phyloP scores from a whole-genome alignment of 352 stramenopile species.

The Pythium coloratum region DNA sequence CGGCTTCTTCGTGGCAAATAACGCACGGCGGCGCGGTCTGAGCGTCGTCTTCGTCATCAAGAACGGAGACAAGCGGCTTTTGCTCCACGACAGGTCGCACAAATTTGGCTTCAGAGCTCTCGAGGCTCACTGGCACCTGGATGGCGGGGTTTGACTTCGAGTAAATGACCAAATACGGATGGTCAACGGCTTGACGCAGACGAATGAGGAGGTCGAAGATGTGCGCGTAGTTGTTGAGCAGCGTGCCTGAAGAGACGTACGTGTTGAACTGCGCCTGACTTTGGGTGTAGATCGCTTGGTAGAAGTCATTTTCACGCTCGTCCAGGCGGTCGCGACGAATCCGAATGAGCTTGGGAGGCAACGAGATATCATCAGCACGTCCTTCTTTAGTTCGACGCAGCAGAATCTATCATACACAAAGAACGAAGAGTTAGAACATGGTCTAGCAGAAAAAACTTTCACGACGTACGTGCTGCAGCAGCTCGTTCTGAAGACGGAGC shows the following conservation, averaged over 20 bases:
- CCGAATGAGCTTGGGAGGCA: constrained; percentile 87
- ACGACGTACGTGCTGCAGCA: constrained; percentile 80
- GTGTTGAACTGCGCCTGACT: constrained; percentile 98
- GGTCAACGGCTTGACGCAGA: constrained; percentile 97
- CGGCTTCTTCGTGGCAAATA: constrained; percentile 93
- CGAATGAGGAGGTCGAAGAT: constrained; percentile 98
- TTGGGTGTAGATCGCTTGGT: constrained; percentile 98
- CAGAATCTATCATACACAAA: constrained; percentile 75
- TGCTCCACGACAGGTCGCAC: constrained; percentile 57
- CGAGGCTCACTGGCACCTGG: constrained; percentile 42
- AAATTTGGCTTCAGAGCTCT: constrained; percentile 12
- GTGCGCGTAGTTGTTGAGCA: constrained; percentile 99
- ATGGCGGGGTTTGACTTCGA: constrained; percentile 86
- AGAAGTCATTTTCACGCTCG: constrained; percentile 97
- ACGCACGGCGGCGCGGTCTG: constrained; percentile 52
- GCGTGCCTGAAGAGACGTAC: constrained; percentile 95
- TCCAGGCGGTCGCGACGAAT: constrained; percentile 85
- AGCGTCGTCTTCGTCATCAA: constrained; percentile 25
- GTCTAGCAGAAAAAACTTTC: neutral
- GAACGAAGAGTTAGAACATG: constrained; percentile 1
- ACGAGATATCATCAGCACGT: constrained; percentile 93
- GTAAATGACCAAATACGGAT: constrained; percentile 97
- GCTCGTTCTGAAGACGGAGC: constrained; percentile 94
- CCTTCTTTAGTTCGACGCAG: constrained; percentile 98
- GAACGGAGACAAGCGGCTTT: constrained; percentile 47